These are phyloP conservation scores for Euptelea pleiosperma DNA, from an alignment of 164 flowering plant species.

Conservation along the genomic window DNA sequence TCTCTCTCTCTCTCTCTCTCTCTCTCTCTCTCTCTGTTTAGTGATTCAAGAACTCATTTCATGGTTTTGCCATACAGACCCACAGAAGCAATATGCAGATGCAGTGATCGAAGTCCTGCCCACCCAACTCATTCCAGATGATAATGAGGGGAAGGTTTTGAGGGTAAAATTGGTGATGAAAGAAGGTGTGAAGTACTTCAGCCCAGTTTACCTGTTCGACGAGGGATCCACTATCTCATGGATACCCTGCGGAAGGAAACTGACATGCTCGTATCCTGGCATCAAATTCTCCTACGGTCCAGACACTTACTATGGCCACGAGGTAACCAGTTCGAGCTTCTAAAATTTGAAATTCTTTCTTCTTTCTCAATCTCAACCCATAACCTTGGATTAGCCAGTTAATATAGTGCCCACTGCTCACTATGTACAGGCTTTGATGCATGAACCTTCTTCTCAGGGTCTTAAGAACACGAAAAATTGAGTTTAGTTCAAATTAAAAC, in stretches of 20 bases:
- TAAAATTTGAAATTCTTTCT: no score
- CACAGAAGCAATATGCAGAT: constrained; percentile 96
- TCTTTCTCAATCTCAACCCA: no score
- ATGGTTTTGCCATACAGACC: constrained; percentile 49
- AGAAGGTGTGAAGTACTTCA: constrained; percentile 82
- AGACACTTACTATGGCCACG: constrained; percentile 68
- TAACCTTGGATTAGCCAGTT: no score
- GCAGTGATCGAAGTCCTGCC: constrained; percentile 96
- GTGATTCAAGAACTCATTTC: neutral
- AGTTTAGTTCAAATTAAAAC: no score
- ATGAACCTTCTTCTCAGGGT: no score
- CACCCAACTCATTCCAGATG: constrained; percentile 83
- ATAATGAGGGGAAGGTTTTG: constrained; percentile 83
- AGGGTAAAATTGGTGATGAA: constrained; percentile 88
- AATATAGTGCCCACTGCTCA: no score
- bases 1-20: neutral
- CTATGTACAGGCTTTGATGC: no score
- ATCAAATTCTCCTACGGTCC: constrained; percentile 92
- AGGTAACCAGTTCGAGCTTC: constrained; percentile 41
- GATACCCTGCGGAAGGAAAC: constrained; percentile 96
- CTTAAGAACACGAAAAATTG: no score
- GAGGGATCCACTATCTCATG: constrained; percentile 96
- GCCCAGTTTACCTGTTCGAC: constrained; percentile 89
- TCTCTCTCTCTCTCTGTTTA: neutral
- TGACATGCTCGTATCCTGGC: constrained; percentile 98